Base-by-base conservation (phyloP, 2,329 filamentous ascomycete species). In the Aurifilum marmelostoma region DNA sequence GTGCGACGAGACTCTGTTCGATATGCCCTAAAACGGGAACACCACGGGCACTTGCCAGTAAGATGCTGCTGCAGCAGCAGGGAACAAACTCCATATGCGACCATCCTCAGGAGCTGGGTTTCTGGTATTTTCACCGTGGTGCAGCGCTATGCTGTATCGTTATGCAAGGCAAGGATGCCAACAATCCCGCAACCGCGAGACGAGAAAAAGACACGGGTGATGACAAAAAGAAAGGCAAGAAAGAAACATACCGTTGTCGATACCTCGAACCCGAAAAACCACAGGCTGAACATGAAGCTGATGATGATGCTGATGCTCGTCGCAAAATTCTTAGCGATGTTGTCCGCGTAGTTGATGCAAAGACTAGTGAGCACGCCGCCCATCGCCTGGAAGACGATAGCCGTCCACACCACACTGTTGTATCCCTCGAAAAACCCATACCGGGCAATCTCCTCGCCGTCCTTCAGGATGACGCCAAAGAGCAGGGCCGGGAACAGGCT, bases 371-470 rank as follows among this genome's bases (percentile, higher is more conserved):
- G 82, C 37, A 98, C 87, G 32, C 95, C 96, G 41, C 94, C 94
- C 47, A 90, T 81, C 0, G 94, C 92, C 78, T 99, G 96, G 69
- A 96, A 86, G 7, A 89, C 77, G 73, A 98, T 92, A 5, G 94
- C 92, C 6, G 89, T 84, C 94, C 94, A 97, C 3, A 98, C 95
- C 27, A 95, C 85, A 85, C 88, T 91, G 77, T 97, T 97, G 81
- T 98, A 99, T 2, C 96, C 96, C 68, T 92, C 91, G 74, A 99
- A 98, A 80, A 98, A 97, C 16, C 96, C 96, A 71, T 92, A 89
- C 78, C 91, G 88, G 34, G 90, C 86, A 72, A 99, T 94, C 54
- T 92, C 90, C 71, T 90, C 88, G 34, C 95, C 96, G 73, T 99
- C 96, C 72, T 93, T 92, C 81, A 92, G 92, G 2, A 97, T 81